phyloP scores from a whole-genome alignment of 345 rosid species.

The Eucalyptus lansdowneana region DNA sequence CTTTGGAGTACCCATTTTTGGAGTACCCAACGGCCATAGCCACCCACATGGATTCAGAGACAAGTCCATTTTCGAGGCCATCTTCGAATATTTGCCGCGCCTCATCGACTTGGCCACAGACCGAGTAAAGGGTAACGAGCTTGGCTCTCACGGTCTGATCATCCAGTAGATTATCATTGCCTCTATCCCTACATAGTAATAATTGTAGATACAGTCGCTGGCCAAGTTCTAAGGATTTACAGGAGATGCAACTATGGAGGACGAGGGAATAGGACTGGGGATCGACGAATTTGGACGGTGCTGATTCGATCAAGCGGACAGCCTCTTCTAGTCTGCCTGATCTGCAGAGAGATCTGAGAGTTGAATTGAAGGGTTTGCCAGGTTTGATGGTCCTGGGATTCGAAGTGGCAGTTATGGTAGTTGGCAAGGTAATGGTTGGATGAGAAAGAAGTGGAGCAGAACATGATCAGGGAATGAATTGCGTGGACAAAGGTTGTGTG shows the following conservation, averaged over 20 bases:
- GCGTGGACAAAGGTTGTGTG: neutral
- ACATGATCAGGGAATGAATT: neutral
- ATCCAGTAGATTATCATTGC: neutral
- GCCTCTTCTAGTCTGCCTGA: conserved; percentile 14
- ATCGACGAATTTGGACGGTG: neutral
- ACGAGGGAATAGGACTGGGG: conserved; percentile 9
- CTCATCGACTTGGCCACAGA: conserved; percentile 19
- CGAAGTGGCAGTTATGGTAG: neutral
- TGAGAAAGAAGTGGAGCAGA: conserved; percentile 6
- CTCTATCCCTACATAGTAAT: neutral
- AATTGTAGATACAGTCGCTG: conserved; percentile 7
- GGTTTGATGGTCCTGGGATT: neutral
- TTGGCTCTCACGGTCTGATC: conserved; percentile 16
- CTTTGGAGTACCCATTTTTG: conserved; percentile 12
- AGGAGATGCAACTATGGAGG: conserved; percentile 32
- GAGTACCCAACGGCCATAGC: conserved; percentile 45
- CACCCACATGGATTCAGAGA: conserved; percentile 24
- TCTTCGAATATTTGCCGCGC: conserved; percentile 23
- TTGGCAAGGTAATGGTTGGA: neutral
- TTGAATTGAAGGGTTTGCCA: neutral
- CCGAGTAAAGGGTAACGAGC: conserved; percentile 33
- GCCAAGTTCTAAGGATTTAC: conserved; percentile 25
- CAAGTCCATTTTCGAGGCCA: neutral
- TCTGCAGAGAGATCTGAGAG: conserved; percentile 7
- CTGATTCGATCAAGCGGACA: conserved; percentile 6